Conservation (phyloP, 768 basidiomycete genomes). For the Cystobasidium ongulense region DNA sequence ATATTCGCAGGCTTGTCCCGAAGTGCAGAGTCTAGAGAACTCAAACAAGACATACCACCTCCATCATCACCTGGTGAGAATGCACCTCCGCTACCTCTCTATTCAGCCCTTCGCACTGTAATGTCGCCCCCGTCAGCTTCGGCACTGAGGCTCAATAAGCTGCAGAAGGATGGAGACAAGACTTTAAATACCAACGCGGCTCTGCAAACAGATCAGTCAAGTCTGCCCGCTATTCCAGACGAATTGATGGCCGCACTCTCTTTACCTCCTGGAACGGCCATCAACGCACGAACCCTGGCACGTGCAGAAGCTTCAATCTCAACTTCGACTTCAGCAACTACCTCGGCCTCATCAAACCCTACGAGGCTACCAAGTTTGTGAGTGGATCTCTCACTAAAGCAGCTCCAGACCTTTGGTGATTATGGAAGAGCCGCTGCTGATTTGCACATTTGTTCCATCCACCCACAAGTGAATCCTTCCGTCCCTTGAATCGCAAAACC, state of each 20-base stretch:
- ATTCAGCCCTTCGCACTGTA: not conserved
- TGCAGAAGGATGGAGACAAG: too few species aligned
- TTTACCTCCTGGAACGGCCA: not conserved
- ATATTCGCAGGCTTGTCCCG: not conserved
- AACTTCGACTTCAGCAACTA: not conserved
- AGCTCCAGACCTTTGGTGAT: too few species aligned
- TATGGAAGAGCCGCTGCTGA: too few species aligned
- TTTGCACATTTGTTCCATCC: too few species aligned
- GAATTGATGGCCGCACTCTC: constrained; percentile 14
- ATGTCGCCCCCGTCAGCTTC: not conserved
- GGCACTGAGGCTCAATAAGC: not conserved
- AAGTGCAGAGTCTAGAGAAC: not conserved
- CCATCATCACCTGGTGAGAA: not conserved
- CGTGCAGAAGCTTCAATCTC: not conserved
- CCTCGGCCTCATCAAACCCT: not conserved
- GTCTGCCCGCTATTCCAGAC: constrained; percentile 16
- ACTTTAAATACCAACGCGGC: too few species aligned
- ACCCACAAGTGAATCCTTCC: too few species aligned
- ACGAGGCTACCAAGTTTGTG: not conserved
- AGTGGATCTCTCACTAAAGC: too few species aligned
- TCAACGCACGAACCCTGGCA: not conserved
- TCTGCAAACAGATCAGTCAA: too few species aligned
- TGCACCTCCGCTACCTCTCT: not conserved
- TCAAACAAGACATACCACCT: not conserved
- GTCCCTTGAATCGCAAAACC: not conserved